phyloP scores from a whole-genome alignment of 805 yeast genomes.

The Kodamaea laetipori region DNA sequence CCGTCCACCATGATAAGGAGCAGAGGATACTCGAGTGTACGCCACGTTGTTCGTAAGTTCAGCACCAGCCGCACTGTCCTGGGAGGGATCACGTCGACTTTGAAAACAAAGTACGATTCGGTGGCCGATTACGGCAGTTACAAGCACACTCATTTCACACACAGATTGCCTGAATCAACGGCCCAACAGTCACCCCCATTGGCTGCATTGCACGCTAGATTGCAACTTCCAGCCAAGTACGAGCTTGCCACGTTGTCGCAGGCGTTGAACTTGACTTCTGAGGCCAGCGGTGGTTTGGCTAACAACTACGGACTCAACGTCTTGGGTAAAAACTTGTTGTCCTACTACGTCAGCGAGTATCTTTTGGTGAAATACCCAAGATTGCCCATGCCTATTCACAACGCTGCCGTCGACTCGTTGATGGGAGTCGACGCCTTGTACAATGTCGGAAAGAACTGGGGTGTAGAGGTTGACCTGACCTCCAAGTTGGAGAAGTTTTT shows the following conservation, averaged over 20 bases:
- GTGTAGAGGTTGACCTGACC: slow-evolving; percentile 75
- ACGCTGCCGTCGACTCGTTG: slow-evolving; percentile 74
- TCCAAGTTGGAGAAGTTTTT: slow-evolving; percentile 66
- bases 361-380: slow-evolving; percentile 82
- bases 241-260: slow-evolving; percentile 73
- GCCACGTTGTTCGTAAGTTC: slow-evolving; percentile 1
- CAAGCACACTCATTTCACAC: slow-evolving; percentile 44
- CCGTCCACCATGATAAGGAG: slow-evolving; percentile 9
- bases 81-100: slow-evolving; percentile 16
- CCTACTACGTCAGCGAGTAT: slow-evolving; percentile 74
- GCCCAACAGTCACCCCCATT: slow-evolving; percentile 68
- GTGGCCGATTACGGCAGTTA: slow-evolving; percentile 43
- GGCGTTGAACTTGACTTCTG: slow-evolving; percentile 63
- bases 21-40: slow-evolving; percentile 2
- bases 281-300: slow-evolving; percentile 47
- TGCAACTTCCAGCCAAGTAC: slow-evolving; percentile 60
- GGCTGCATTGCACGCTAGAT: slow-evolving; percentile 75
- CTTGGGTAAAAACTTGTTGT: slow-evolving; percentile 79
- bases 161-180: slow-evolving; percentile 47
- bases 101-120: slow-evolving; percentile 34
- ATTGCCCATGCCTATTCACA: slow-evolving; percentile 76
- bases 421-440: slow-evolving; percentile 67
- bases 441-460: slow-evolving; percentile 79
- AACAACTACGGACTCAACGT: slow-evolving; percentile 78
- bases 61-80: slow-evolving; percentile 2